Base-by-base conservation (phyloP, 306 rosid genomes). In the Parietaria judaica region DNA sequence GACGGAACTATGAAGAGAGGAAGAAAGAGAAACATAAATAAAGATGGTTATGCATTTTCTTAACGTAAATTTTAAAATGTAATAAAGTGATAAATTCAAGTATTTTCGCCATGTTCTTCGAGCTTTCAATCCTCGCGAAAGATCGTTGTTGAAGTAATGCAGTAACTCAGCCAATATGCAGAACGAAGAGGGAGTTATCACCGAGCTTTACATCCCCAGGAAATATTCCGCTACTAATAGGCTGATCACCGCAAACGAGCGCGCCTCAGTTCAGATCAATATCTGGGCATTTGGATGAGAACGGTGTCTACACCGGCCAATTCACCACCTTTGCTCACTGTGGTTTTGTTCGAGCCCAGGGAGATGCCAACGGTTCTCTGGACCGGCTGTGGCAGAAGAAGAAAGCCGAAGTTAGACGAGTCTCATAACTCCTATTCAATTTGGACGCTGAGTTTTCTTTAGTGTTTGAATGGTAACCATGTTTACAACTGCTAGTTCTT, bases 211-310 rank as follows among this genome's bases (percentile, higher is more conserved):
- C 73, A 75, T 79, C 65, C 84, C 78, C 54, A 61, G 84, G 60
- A 79, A 79, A 66, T 79, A 89, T 69, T 89, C 91, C 38, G 95
- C 97, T 0, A 89, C 97, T 6, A 86, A 89, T 54, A 74, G 95
- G 64, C 69, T 86, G 77, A 89, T 89, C 1, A 83, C 95, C 0
- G 68, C 97, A 0, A 89, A 86, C 76, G 95, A 89, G 64, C 89
- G 86, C 43, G 97, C 97, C 0, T 86, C 91, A 0, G 91, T 86
- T 61, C 91, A 86, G 81, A 70, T 89, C 3, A 86, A 89, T 69
- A 36, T 86, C 3, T n/a, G 95, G 97, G 1, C 97, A 86, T 65
- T 46, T 89, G 52, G 97, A 86, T 11, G 95, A 89, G 69, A 81
- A 54, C 35, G 97, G 91, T 36, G 44, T 80, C 43, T 84, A 83